phyloP scores from a whole-genome alignment of 2,329 filamentous ascomycete species.

The Penicillium sp. region DNA sequence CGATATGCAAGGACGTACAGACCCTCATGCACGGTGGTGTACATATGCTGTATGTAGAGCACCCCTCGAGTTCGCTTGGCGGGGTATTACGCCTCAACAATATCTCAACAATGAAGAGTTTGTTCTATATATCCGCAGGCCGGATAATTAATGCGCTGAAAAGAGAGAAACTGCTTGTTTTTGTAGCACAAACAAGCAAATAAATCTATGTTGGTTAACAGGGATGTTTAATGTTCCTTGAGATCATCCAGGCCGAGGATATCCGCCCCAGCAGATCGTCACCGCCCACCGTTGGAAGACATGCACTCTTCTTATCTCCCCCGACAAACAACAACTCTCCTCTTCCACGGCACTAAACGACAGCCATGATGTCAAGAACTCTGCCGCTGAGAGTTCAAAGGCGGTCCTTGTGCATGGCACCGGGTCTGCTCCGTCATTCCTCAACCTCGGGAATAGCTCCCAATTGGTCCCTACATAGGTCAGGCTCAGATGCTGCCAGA shows the following conservation, averaged over 20 bases:
- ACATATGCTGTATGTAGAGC: neutral
- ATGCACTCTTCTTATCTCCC: neutral
- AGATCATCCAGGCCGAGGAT: conserved; percentile 16
- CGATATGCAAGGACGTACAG: neutral
- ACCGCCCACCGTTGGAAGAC: conserved; percentile 15
- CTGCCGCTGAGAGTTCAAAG: conserved; percentile 7
- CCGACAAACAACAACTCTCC: conserved; percentile 3
- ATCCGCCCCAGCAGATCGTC: conserved; percentile 22
- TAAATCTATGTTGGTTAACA: neutral
- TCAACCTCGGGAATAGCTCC: conserved; percentile 24
- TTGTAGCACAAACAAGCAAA: neutral
- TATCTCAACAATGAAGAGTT: neutral
- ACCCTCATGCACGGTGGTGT: neutral
- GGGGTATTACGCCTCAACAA: neutral
- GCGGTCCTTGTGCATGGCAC: neutral
- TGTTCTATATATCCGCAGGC: too few relatives aligned
- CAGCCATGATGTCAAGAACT: conserved; percentile 12
- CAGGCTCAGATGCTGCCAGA: conserved; percentile 62
- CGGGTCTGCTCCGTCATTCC: conserved; percentile 15
- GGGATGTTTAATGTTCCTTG: neutral
- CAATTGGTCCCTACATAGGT: conserved; percentile 50
- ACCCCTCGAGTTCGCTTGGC: conserved; percentile 1
- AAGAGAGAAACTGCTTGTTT: too few relatives aligned
- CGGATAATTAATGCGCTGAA: too few relatives aligned
- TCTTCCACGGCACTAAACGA: conserved; percentile 10